These are phyloP conservation scores for Olyra latifolia DNA, from an alignment of 176 grass and related monocot species.

Conservation along the genomic window DNA sequence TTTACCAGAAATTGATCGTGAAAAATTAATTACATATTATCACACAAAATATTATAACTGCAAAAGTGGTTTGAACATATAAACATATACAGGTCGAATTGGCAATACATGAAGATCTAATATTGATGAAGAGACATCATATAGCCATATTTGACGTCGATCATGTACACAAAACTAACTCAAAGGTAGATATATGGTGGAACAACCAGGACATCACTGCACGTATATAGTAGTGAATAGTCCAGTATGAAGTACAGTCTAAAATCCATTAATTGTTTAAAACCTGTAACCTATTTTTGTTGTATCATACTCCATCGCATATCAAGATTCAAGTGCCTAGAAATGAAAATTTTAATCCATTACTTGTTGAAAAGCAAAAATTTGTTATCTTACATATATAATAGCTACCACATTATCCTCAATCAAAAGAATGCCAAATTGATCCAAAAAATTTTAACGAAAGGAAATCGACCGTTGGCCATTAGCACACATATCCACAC, in stretches of 20 bases:
- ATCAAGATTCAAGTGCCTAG: not conserved
- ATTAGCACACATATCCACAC: not conserved
- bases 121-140: not conserved
- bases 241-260: not conserved
- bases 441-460: no score
- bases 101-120: not conserved
- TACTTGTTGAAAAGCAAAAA: not conserved
- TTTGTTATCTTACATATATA: not conserved
- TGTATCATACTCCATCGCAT: not conserved
- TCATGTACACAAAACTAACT: not conserved
- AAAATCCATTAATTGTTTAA: not conserved
- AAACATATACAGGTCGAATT: not conserved
- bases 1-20: not conserved
- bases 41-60: not conserved
- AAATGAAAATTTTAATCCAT: not conserved
- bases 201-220: not conserved
- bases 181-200: not conserved
- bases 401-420: not conserved
- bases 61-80: not conserved
- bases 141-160: not conserved
- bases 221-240: not conserved
- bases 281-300: not conserved
- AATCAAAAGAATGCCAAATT: not conserved
- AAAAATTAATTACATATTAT: conserved; percentile 7
- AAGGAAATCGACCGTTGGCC: not conserved